These are phyloP conservation scores for Echeveria elegans DNA, from an alignment of 164 flowering plant species.

Conservation along the genomic window DNA sequence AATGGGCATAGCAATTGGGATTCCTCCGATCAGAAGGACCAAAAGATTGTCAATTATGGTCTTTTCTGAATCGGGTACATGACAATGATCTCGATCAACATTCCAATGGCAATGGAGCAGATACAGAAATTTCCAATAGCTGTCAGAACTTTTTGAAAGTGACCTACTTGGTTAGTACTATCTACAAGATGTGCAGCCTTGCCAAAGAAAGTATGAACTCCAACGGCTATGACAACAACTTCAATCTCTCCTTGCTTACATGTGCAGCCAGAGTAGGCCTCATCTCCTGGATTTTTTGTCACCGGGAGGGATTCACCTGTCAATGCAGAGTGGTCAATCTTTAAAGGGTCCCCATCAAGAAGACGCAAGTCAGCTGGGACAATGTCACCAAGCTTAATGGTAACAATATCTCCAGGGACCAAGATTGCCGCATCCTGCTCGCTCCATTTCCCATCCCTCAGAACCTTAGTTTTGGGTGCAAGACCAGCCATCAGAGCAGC, in stretches of 20 bases:
- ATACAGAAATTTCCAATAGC: conserved; percentile 37
- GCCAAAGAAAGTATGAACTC: conserved; percentile 49
- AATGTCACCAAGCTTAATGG: conserved; percentile 44
- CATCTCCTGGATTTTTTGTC: conserved; percentile 31
- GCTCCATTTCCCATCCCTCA: conserved; percentile 43
- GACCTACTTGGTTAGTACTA: conserved; percentile 42
- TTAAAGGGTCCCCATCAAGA: conserved; percentile 23
- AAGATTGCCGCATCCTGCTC: conserved; percentile 45
- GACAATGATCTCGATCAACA: conserved; percentile 30
- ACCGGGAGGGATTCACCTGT: conserved; percentile 14
- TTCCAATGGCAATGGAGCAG: conserved; percentile 23
- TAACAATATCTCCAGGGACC: conserved; percentile 44
- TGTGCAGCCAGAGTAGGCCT: conserved; percentile 43
- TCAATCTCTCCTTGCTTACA: conserved; percentile 54
- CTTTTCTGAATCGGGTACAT: conserved; percentile 49
- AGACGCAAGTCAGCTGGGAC: conserved; percentile 48
- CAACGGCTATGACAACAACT: conserved; percentile 50
- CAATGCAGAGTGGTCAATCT: background rate
- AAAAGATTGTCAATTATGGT: conserved; percentile 34
- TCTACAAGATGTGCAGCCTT: conserved; percentile 58
- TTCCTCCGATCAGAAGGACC: conserved; percentile 43
- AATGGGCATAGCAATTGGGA: conserved; percentile 35
- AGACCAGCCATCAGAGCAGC: conserved; percentile 1
- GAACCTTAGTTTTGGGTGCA: conserved; percentile 44
- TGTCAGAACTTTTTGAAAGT: conserved; percentile 48